Evolutionary conservation across 345 rosid genomes (phyloP).

Genomic region (Salix suchowensis): DNA sequence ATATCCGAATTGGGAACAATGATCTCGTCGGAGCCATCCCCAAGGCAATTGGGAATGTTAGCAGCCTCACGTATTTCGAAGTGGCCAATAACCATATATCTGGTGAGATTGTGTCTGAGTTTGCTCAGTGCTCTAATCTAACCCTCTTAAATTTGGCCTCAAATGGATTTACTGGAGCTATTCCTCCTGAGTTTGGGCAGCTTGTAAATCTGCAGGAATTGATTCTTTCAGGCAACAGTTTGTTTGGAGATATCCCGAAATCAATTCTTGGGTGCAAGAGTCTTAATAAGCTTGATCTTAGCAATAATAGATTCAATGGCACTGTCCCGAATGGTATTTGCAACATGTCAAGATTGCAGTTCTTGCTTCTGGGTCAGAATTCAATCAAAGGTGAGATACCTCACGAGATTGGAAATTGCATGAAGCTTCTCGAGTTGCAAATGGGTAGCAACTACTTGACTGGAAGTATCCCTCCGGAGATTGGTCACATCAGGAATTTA

Average conservation of each 20-base stretch:
- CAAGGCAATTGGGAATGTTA: conserved; percentile 65
- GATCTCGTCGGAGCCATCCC: conserved; percentile 76
- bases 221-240: conserved; percentile 78
- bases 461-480: conserved; percentile 31
- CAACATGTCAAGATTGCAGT: conserved; percentile 32
- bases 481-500: conserved; percentile 30
- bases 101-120: conserved; percentile 69
- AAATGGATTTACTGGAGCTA: conserved; percentile 72
- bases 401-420: conserved; percentile 30
- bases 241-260: conserved; percentile 71
- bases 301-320: conserved; percentile 32
- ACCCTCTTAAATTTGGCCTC: conserved; percentile 81
- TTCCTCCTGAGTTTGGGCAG: conserved; percentile 69
- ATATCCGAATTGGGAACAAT: conserved; percentile 79
- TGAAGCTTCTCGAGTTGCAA: conserved; percentile 26
- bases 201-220: conserved; percentile 81
- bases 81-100: conserved; percentile 80
- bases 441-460: conserved; percentile 32
- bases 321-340: conserved; percentile 27
- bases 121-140: conserved; percentile 73
- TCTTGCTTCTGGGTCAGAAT: conserved; percentile 28
- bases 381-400: conserved; percentile 35
- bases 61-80: conserved; percentile 85
- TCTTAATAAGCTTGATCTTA: conserved; percentile 53
- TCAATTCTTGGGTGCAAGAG: conserved; percentile 71